Base-by-base conservation (phyloP, 1,284 basidiomycete species). In the Erythrobasidium hasegawianum region DNA sequence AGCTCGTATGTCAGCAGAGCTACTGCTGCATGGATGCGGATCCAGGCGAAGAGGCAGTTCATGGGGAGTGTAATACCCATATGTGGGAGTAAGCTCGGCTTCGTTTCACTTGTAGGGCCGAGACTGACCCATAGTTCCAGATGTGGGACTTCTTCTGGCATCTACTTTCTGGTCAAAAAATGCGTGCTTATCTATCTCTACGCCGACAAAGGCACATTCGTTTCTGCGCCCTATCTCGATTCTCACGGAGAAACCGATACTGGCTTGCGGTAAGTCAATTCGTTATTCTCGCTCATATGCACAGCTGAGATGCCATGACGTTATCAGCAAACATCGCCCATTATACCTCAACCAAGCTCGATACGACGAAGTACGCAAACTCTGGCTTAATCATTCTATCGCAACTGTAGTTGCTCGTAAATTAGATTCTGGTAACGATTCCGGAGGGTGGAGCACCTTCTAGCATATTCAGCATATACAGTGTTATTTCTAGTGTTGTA, bases 51-150 rank as follows among this genome's bases (percentile, higher is more conserved):
- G 82, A 70, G 78, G 69, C 72, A 26, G 68, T 85, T 67, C 77
- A 89, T 81, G 80, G 86, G 39, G 96, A 99, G 76, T 97, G 95
- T 78, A 98, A 97, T 77, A 85, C 90, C 81, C 96, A 98, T 77
- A 89, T 88, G 71, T 83, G 91, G 82, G 87, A 90, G 89, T 96
- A 77, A 78, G 91, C 85, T 13, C 38, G 43, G n/a, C 13, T 14
- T 57, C 33, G 39, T 8, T 22, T 43, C 13, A n/a, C 13, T 50
- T 20, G 33, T 24, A 29, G n/a, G n/a, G n/a, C 29, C 13, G 22
- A 29, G 18, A n/a, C 45, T 38, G 29, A 47, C 43, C 43, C 2
- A 7, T 56, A 43, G n/a, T 14, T 62, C 1, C 69, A 96, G 93
- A 69, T 98, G 95, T 72, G 90, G 90, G 8, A 93, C 92, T 1